Evolutionary conservation across 176 grass and related monocot genomes (phyloP).

Genomic region (Carex myosuroides): DNA sequence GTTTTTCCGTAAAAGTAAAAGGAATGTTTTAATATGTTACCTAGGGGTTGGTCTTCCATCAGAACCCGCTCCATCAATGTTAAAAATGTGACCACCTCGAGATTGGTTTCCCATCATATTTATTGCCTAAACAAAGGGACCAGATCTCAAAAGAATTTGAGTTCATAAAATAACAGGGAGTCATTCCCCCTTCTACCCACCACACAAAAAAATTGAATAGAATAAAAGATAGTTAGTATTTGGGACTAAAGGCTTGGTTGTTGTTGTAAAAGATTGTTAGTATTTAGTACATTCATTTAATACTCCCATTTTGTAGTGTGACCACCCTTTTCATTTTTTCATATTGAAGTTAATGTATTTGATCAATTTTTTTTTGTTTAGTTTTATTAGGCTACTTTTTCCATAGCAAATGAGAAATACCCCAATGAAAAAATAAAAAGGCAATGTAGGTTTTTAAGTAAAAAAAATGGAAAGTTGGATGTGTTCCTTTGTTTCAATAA

Average conservation of each 20-base stretch:
- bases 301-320: not conserved
- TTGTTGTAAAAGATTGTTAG: not conserved
- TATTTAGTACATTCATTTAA: not conserved
- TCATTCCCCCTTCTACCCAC: not conserved
- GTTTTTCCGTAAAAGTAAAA: slow-evolving; percentile 14
- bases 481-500: not conserved
- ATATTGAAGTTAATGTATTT: not conserved
- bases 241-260: too few species aligned
- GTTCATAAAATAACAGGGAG: not conserved
- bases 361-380: not conserved
- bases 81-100: slow-evolving; percentile 93
- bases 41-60: slow-evolving; percentile 97
- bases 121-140: slow-evolving; percentile 55
- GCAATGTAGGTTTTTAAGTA: not conserved
- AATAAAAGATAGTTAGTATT: not conserved
- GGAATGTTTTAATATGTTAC: slow-evolving; percentile 34
- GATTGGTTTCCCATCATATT: slow-evolving; percentile 93
- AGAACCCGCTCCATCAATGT: slow-evolving; percentile 98
- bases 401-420: not conserved
- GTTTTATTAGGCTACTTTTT: not conserved
- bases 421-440: not conserved
- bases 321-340: not conserved
- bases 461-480: not conserved
- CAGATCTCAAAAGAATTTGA: not conserved
- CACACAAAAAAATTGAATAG: not conserved